phyloP scores from a whole-genome alignment of 352 stramenopile genomes.

The Phytopythium boreale region DNA sequence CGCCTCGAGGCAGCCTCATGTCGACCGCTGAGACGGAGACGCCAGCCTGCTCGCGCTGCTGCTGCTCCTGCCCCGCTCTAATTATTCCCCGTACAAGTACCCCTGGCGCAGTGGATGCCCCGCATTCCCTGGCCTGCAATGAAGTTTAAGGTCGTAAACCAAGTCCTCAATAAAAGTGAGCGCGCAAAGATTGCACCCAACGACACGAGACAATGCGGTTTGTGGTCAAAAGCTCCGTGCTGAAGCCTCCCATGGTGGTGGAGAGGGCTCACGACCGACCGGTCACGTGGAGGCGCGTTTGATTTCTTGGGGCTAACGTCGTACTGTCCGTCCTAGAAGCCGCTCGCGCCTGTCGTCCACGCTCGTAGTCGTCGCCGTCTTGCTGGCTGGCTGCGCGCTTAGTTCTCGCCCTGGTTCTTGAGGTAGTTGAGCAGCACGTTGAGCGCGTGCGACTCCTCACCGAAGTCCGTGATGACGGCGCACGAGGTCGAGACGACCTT shows the following conservation, averaged over 20 bases:
- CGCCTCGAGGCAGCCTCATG: background rate
- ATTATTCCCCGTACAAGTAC: background rate
- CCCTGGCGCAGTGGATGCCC: background rate
- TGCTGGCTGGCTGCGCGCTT: slow-evolving; percentile 21
- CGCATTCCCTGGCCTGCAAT: background rate
- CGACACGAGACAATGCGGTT: background rate
- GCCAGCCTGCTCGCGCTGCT: background rate
- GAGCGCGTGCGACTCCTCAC: slow-evolving; percentile 97
- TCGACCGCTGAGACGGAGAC: background rate
- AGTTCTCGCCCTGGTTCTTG: slow-evolving; percentile 93
- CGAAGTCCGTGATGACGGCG: slow-evolving; percentile 99
- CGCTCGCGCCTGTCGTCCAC: background rate
- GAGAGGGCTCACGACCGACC: slow-evolving; percentile 2
- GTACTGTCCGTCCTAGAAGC: background rate
- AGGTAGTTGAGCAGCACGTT: slow-evolving; percentile 99
- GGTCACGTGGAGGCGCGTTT: background rate
- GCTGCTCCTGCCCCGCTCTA: background rate
- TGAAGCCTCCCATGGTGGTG: slow-evolving; percentile 21
- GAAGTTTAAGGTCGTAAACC: slow-evolving; percentile 3
- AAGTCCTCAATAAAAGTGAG: slow-evolving; percentile 2
- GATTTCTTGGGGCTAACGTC: background rate
- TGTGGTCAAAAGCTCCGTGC: slow-evolving; percentile 37
- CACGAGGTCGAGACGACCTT: slow-evolving; percentile 99
- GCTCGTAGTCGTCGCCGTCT: background rate
- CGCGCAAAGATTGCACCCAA: background rate